Evolutionary conservation across 1,284 basidiomycete genomes (phyloP).

Genomic region (Cryptococcus sp.): DNA sequence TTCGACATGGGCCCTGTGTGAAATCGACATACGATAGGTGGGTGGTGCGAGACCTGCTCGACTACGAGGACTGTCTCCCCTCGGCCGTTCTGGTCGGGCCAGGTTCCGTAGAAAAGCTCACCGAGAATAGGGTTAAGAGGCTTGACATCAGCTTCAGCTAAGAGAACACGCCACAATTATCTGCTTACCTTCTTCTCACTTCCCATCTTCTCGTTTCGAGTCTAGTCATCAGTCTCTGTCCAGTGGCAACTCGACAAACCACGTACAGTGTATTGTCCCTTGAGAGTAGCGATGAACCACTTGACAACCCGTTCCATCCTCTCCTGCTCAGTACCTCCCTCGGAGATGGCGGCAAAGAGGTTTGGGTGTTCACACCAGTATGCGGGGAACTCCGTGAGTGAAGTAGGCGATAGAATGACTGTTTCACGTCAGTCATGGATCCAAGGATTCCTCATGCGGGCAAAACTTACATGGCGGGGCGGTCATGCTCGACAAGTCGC

Average conservation of each 20-base stretch:
- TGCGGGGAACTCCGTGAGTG: constrained; percentile 71
- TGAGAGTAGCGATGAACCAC: constrained; percentile 92
- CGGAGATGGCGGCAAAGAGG: constrained; percentile 75
- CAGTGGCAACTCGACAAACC: not conserved
- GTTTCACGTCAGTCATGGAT: not conserved
- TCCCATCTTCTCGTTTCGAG: constrained; percentile 85
- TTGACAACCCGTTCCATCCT: constrained; percentile 70
- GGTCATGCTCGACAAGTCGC: constrained; percentile 89
- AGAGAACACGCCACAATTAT: not conserved
- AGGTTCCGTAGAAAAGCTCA: constrained; percentile 89
- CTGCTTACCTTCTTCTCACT: constrained; percentile 77
- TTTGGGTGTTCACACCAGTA: constrained; percentile 91
- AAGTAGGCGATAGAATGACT: constrained; percentile 77
- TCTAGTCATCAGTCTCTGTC: constrained; percentile 39
- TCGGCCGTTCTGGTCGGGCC: constrained; percentile 75
- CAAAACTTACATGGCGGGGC: constrained; percentile 60
- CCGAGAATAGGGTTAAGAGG: constrained; percentile 94
- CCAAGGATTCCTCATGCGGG: not conserved
- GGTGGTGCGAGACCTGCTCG: constrained; percentile 97
- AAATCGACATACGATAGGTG: constrained; percentile 62
- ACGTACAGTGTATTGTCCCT: constrained; percentile 79
- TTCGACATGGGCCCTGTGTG: not conserved
- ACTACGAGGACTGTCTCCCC: constrained; percentile 82
- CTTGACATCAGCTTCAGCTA: constrained; percentile 20
- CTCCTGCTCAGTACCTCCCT: constrained; percentile 66